phyloP scores from a whole-genome alignment of 2,329 filamentous ascomycete genomes.

The Scedosporium dehoogii region DNA sequence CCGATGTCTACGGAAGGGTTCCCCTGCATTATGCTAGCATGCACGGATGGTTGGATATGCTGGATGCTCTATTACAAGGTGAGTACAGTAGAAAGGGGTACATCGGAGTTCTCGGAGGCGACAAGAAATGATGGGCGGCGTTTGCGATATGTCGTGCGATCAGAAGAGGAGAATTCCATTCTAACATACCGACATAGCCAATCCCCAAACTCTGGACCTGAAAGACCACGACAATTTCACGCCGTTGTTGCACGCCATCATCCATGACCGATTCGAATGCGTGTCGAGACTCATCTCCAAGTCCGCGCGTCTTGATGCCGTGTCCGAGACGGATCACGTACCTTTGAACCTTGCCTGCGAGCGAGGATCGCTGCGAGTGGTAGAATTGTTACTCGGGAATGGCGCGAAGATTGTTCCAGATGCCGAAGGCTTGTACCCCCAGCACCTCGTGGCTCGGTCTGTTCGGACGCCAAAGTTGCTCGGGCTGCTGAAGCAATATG shows the following conservation, averaged over 20 bases:
- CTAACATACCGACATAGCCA: constrained; percentile 30
- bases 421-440: constrained; percentile 92
- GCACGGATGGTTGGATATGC: constrained; percentile 80
- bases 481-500: constrained; percentile 70
- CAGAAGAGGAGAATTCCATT: not conserved
- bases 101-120: not conserved
- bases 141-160: not conserved
- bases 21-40: constrained; percentile 94
- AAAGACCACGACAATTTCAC: constrained; percentile 98
- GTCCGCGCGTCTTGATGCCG: constrained; percentile 77
- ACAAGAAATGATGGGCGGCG: not conserved
- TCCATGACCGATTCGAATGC: constrained; percentile 73
- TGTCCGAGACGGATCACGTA: constrained; percentile 81
- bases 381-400: constrained; percentile 72
- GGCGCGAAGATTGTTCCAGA: constrained; percentile 80
- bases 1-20: constrained; percentile 88
- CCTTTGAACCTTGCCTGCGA: constrained; percentile 93
- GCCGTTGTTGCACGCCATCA: constrained; percentile 87
- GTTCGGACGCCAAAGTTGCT: constrained; percentile 73
- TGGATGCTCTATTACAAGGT: constrained; percentile 62
- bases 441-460: constrained; percentile 87
- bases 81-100: constrained; percentile 13
- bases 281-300: constrained; percentile 67
- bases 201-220: constrained; percentile 67
- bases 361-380: constrained; percentile 76